These are phyloP conservation scores for Phytophthora cactorum DNA, from an alignment of 352 stramenopile genomes.

Conservation along the genomic window DNA sequence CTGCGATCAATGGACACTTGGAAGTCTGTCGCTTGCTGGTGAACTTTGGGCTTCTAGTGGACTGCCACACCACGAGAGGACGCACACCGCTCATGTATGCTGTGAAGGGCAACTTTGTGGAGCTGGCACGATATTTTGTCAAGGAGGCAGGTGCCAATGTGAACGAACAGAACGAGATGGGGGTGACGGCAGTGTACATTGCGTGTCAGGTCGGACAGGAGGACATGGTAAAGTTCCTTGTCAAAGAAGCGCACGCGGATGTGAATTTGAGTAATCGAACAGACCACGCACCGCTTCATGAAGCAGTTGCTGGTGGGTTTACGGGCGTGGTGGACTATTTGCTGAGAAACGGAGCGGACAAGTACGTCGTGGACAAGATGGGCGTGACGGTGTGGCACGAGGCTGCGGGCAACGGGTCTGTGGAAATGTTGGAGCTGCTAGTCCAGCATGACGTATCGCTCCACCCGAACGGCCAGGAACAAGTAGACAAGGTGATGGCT, in stretches of 20 bases:
- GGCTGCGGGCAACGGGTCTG: conserved; percentile 62
- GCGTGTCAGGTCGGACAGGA: conserved; percentile 62
- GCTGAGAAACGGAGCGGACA: conserved; percentile 64
- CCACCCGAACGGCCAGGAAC: conserved; percentile 40
- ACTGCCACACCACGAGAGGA: conserved; percentile 80
- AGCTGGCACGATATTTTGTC: conserved; percentile 52
- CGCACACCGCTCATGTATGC: conserved; percentile 83
- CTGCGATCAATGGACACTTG: conserved; percentile 68
- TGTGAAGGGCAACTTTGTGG: conserved; percentile 66
- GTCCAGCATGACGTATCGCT: conserved; percentile 57
- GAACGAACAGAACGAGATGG: conserved; percentile 84
- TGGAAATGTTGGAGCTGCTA: conserved; percentile 69
- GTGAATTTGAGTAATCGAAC: conserved; percentile 74
- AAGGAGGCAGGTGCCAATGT: conserved; percentile 56
- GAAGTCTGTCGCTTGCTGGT: conserved; percentile 59
- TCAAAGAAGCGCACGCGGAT: conserved; percentile 50
- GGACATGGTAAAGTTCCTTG: conserved; percentile 54
- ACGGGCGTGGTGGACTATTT: conserved; percentile 52
- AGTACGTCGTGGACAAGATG: conserved; percentile 76
- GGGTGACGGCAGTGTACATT: conserved; percentile 75
- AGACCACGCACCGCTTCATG: conserved; percentile 64
- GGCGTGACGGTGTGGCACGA: conserved; percentile 85
- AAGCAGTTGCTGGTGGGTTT: conserved; percentile 68
- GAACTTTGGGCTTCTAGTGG: conserved; percentile 63
- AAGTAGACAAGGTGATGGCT: conserved; percentile 83